These are phyloP conservation scores for Lonicera japonica DNA, from an alignment of 129 eudicot species.

Conservation along the genomic window DNA sequence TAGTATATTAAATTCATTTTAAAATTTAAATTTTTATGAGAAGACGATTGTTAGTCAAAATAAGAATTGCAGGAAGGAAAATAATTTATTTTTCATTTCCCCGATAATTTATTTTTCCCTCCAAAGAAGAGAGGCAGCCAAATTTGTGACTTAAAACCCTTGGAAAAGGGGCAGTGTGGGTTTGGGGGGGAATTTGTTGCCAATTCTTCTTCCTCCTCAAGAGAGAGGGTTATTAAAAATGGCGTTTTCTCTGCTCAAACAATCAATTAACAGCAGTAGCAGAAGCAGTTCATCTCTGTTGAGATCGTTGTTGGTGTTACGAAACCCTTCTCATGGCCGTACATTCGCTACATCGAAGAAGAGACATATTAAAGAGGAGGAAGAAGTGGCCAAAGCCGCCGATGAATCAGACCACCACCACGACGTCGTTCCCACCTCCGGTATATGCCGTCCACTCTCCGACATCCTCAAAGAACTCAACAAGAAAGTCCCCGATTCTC, in stretches of 20 bases:
- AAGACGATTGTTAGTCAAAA: no score
- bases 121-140: background rate
- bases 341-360: conserved; percentile 30
- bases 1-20: no score
- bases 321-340: background rate
- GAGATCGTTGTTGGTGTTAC: conserved; percentile 4
- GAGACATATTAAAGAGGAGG: conserved; percentile 13
- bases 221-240: conserved; percentile 1
- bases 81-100: no score
- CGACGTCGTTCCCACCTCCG: conserved; percentile 45
- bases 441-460: conserved; percentile 69
- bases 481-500: conserved; percentile 82
- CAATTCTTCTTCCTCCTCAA: background rate
- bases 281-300: conserved; percentile 6
- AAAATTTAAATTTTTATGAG: no score
- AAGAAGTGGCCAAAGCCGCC: conserved; percentile 3
- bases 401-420: conserved; percentile 16
- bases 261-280: background rate
- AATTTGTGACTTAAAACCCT: background rate
- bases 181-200: background rate
- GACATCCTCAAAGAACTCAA: conserved; percentile 78
- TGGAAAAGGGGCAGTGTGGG: background rate
- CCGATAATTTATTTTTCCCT: background rate
- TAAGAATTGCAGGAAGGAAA: no score
- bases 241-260: conserved; percentile 29